phyloP scores from a whole-genome alignment of 805 yeast genomes.

The Myxozyma neotropica region DNA sequence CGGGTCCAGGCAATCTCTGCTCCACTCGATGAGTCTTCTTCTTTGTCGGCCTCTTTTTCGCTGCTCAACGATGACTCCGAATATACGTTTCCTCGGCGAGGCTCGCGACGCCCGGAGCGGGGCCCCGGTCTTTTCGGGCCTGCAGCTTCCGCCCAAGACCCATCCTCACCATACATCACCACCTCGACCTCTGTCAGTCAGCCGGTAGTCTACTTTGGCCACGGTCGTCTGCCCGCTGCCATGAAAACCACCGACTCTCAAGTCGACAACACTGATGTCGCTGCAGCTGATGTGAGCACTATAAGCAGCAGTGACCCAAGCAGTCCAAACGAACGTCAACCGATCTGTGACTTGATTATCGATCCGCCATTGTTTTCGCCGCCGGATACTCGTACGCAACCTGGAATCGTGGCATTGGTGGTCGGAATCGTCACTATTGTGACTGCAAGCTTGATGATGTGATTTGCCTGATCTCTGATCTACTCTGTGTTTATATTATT shows the following conservation, averaged over 20 bases:
- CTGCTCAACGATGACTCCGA: slow-evolving; percentile 1
- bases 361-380: slow-evolving; percentile 33
- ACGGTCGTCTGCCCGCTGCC: too few relatives aligned
- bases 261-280: too few relatives aligned
- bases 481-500: too few relatives aligned
- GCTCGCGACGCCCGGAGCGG: neutral
- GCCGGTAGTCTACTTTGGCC: too few relatives aligned
- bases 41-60: slow-evolving; percentile 8
- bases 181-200: too few relatives aligned
- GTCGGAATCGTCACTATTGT: slow-evolving; percentile 30
- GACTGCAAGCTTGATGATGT: slow-evolving; percentile 33
- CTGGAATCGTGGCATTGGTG: slow-evolving; percentile 23
- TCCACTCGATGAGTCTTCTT: neutral
- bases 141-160: neutral
- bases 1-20: slow-evolving; percentile 3
- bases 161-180: too few relatives aligned
- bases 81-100: neutral
- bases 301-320: neutral
- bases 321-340: slow-evolving; percentile 1
- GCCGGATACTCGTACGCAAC: slow-evolving; percentile 31
- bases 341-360: slow-evolving; percentile 13
- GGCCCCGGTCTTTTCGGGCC: neutral
- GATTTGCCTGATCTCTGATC: neutral
- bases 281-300: neutral
- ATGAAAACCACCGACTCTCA: too few relatives aligned